Evolutionary conservation across 2,329 filamentous ascomycete species (phyloP).

Genomic region (Curvularia sp.): DNA sequence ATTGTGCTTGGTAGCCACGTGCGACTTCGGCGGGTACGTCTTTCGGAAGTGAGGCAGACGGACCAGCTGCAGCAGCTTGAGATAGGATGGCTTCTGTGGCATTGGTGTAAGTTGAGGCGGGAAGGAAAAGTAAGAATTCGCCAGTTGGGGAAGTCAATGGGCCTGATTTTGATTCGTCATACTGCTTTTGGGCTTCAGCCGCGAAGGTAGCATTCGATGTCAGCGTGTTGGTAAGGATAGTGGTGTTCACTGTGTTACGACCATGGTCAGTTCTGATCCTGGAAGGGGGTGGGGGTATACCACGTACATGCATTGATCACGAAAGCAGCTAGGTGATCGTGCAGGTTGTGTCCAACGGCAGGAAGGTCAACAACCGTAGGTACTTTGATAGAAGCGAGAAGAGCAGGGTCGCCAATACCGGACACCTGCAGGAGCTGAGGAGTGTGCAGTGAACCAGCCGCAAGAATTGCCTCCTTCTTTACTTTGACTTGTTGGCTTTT

Average conservation of each 20-base stretch:
- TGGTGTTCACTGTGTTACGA: constrained; percentile 19
- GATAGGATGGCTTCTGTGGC: constrained; percentile 21
- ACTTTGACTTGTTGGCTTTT: constrained; percentile 23
- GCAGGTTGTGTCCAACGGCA: constrained; percentile 35
- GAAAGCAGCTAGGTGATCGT: constrained; percentile 27
- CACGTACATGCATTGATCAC: constrained; percentile 21
- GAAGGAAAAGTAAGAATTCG: constrained; percentile 35
- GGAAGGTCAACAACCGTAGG: constrained; percentile 32
- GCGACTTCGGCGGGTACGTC: constrained; percentile 26
- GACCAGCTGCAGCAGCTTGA: constrained; percentile 22
- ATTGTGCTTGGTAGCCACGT: constrained; percentile 26
- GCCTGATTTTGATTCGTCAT: constrained; percentile 20
- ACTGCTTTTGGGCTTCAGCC: constrained; percentile 28
- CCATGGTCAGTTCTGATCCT: not conserved
- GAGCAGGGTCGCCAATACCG: constrained; percentile 34
- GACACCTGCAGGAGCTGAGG: constrained; percentile 39
- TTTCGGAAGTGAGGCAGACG: constrained; percentile 26
- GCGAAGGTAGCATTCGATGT: constrained; percentile 30
- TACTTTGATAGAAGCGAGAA: constrained; percentile 30
- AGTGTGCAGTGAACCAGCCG: constrained; percentile 36
- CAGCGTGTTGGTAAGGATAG: constrained; percentile 10
- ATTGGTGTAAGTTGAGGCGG: constrained; percentile 29
- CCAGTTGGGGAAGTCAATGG: constrained; percentile 27
- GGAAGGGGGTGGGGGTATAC: not conserved
- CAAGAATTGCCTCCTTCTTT: constrained; percentile 33